Evolutionary conservation across 768 basidiomycete species (phyloP).

Genomic region (Cyclocybe aegerita): DNA sequence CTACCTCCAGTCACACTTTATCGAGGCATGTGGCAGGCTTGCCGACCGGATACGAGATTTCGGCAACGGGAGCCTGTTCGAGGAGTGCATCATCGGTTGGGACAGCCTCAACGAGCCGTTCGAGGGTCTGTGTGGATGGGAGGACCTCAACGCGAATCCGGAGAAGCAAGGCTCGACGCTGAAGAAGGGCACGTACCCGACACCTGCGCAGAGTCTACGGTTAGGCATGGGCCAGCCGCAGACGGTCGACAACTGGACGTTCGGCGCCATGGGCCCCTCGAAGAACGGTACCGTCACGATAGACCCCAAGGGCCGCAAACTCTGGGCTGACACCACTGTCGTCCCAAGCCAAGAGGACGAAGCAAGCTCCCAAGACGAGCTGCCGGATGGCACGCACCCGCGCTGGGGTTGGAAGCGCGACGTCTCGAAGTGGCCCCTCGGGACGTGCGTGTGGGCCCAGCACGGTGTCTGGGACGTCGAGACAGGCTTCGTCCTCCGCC

Average conservation of each 20-base stretch:
- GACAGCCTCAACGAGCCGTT: conserved; percentile 95
- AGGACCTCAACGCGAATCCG: conserved; percentile 67
- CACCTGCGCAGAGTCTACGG: conserved; percentile 78
- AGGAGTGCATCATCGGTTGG: conserved; percentile 94
- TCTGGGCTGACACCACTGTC: conserved; percentile 66
- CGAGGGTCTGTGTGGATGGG: conserved; percentile 73
- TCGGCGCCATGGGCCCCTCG: conserved; percentile 76
- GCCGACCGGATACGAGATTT: conserved; percentile 71
- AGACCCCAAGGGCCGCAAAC: conserved; percentile 77
- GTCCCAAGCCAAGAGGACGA: neutral
- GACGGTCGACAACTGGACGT: conserved; percentile 80
- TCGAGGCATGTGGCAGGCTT: conserved; percentile 71
- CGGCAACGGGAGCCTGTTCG: conserved; percentile 67
- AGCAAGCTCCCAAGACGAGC: conserved; percentile 42
- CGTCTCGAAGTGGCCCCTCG: conserved; percentile 61
- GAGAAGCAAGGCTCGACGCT: conserved; percentile 66
- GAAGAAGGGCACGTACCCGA: conserved; percentile 87
- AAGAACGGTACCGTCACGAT: conserved; percentile 74
- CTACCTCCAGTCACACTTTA: conserved; percentile 76
- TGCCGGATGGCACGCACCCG: conserved; percentile 50
- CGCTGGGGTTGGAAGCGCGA: conserved; percentile 87
- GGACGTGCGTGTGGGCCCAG: conserved; percentile 82
- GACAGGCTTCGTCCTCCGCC: conserved; percentile 61
- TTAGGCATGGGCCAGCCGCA: conserved; percentile 88
- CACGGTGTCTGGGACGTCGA: conserved; percentile 88